Conservation (phyloP, 352 stramenopile species). For the Pythium rhizo-oryzae region DNA sequence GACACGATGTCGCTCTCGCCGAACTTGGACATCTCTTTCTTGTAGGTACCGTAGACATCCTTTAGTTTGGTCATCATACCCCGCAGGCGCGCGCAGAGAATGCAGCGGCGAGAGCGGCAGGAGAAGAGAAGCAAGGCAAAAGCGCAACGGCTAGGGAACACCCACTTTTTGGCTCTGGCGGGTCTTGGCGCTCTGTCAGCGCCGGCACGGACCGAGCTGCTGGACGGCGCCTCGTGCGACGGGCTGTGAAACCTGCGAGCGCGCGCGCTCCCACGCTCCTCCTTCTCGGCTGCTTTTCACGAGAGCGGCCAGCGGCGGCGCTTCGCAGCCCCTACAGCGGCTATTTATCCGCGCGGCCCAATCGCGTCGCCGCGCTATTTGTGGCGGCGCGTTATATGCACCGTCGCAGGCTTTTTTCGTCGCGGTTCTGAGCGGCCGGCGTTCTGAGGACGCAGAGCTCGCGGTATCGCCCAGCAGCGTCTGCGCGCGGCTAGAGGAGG, state of each 20-base stretch:
- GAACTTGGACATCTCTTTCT: constrained; percentile 85
- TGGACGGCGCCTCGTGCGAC: too few species aligned
- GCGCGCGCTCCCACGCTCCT: too few species aligned
- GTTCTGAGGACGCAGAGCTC: neutral
- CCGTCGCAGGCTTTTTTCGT: neutral
- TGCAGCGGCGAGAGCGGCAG: constrained; percentile 24
- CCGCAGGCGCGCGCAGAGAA: constrained; percentile 42
- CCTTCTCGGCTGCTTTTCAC: too few species aligned
- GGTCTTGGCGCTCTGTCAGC: neutral
- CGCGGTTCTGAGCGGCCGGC: neutral
- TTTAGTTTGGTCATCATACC: constrained; percentile 65
- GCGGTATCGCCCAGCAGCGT: too few species aligned
- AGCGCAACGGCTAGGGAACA: constrained; percentile 23
- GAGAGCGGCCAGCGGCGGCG: too few species aligned
- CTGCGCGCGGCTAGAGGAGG: too few species aligned
- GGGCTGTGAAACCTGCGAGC: neutral
- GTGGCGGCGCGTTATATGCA: neutral
- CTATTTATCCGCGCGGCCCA: neutral
- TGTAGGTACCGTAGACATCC: constrained; percentile 75
- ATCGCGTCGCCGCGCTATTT: neutral
- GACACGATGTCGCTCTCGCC: constrained; percentile 67
- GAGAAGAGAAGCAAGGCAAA: constrained; percentile 17
- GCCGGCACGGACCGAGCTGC: too few species aligned
- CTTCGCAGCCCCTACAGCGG: too few species aligned
- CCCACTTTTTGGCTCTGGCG: constrained; percentile 26